Evolutionary conservation across 2,329 filamentous ascomycete species (phyloP).

Genomic region (Teratosphaeria zuluensis): DNA sequence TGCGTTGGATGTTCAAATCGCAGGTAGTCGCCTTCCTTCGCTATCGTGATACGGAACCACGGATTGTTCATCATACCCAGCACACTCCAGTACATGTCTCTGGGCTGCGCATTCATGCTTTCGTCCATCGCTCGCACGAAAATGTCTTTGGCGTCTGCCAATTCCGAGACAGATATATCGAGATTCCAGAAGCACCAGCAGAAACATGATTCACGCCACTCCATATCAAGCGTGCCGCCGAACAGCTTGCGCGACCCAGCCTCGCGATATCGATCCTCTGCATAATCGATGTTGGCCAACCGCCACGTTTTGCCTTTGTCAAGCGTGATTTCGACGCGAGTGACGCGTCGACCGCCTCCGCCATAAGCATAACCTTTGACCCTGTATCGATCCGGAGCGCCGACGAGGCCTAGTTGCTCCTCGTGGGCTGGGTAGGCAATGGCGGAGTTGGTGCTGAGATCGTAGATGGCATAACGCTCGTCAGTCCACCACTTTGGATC

Average conservation of each 20-base stretch:
- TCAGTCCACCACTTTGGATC: slow-evolving; percentile 74
- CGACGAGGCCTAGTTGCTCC: slow-evolving; percentile 49
- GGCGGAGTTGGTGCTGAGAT: slow-evolving; percentile 78
- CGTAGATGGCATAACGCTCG: slow-evolving; percentile 86
- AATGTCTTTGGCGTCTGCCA: slow-evolving; percentile 59
- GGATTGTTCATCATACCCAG: slow-evolving; percentile 98
- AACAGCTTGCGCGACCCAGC: slow-evolving; percentile 56
- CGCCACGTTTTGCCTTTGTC: slow-evolving; percentile 75
- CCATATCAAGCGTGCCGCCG: slow-evolving; percentile 69
- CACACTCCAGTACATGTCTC: slow-evolving; percentile 94
- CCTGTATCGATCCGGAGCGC: slow-evolving; percentile 47
- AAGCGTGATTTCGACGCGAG: slow-evolving; percentile 70
- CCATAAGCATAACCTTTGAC: slow-evolving; percentile 78
- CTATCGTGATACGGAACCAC: slow-evolving; percentile 77
- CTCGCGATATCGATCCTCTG: slow-evolving; percentile 73
- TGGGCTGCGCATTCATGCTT: slow-evolving; percentile 71
- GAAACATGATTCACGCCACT: slow-evolving; percentile 71
- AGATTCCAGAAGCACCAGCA: slow-evolving; percentile 92
- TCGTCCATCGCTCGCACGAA: slow-evolving; percentile 86
- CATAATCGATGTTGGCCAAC: slow-evolving; percentile 67
- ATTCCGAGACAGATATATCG: slow-evolving; percentile 52
- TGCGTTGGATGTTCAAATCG: slow-evolving; percentile 85
- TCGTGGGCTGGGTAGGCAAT: slow-evolving; percentile 72
- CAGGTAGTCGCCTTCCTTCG: slow-evolving; percentile 53
- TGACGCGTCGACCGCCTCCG: slow-evolving; percentile 75